Evolutionary conservation across 306 rosid genomes (phyloP).

Genomic region (Crotalaria pallida): DNA sequence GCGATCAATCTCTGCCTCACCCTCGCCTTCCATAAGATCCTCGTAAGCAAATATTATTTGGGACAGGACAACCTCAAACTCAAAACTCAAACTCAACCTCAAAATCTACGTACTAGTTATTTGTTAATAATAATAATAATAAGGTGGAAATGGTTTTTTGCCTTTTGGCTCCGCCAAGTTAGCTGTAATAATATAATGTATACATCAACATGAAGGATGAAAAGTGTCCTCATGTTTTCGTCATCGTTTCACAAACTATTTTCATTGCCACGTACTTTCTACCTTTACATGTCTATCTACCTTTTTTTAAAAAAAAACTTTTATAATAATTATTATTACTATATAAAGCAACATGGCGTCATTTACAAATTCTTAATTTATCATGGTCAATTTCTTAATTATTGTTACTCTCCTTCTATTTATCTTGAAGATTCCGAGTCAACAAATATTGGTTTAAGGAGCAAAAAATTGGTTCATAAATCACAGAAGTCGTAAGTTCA

Average conservation of each 20-base stretch:
- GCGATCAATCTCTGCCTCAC: constrained; percentile 70
- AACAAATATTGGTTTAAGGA: no score
- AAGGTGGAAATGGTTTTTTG: constrained; percentile 13
- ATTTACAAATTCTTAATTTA: neutral
- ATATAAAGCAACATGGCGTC: neutral
- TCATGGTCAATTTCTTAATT: no score
- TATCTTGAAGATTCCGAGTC: no score
- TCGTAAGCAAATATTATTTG: neutral
- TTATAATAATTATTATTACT: neutral
- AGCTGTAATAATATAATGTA: neutral
- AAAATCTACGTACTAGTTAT: neutral
- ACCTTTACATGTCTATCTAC: neutral
- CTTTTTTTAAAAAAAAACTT: no score
- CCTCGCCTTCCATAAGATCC: constrained; percentile 30
- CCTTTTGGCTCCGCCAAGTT: constrained; percentile 5
- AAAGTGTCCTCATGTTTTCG: constrained; percentile 52
- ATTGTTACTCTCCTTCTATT: no score
- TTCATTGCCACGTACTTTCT: neutral
- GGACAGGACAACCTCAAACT: neutral
- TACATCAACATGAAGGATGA: neutral
- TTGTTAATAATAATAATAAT: neutral
- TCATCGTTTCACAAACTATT: constrained; percentile 18
- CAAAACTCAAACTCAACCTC: neutral
- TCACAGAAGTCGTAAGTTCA: no score
- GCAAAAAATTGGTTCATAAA: no score